Conservation (phyloP, 306 rosid species). For the Rosa multiflora region DNA sequence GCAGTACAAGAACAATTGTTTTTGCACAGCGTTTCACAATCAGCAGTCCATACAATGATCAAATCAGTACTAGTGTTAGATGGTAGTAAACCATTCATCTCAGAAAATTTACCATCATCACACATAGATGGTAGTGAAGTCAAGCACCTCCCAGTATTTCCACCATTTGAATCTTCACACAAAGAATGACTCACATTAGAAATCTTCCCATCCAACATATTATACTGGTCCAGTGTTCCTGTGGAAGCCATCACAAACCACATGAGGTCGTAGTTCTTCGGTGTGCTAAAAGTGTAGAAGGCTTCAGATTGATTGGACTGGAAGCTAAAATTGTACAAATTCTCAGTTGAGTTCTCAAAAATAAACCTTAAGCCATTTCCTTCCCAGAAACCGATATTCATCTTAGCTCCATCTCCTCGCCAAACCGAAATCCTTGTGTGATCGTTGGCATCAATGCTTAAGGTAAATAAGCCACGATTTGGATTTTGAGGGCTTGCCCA, state of each 20-base stretch:
- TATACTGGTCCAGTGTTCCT: conserved; percentile 15
- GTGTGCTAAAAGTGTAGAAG: conserved; percentile 14
- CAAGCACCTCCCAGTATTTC: conserved; percentile 11
- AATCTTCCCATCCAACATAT: conserved; percentile 4
- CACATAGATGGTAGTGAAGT: conserved; percentile 11
- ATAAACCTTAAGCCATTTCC: conserved; percentile 10
- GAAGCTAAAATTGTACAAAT: conserved; percentile 16
- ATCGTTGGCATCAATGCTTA: neutral
- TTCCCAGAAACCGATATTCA: conserved; percentile 14
- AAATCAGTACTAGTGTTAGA: neutral
- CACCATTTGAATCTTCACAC: conserved; percentile 11
- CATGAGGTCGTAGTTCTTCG: neutral
- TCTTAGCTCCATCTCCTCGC: conserved; percentile 14
- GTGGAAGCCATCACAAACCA: conserved; percentile 27
- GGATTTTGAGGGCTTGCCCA: conserved; percentile 21
- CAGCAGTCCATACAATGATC: neutral
- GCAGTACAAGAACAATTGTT: conserved; percentile 28
- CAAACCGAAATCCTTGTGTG: neutral
- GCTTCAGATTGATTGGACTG: neutral
- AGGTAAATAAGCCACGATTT: conserved; percentile 3
- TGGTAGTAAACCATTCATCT: conserved; percentile 16
- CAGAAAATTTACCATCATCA: conserved; percentile 11
- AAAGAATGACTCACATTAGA: neutral
- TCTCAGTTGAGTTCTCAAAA: conserved; percentile 4
- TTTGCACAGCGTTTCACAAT: conserved; percentile 18